Evolutionary conservation across 1,139 yeast genomes (phyloP).

Genomic region (Hyphopichia buzzinii): DNA sequence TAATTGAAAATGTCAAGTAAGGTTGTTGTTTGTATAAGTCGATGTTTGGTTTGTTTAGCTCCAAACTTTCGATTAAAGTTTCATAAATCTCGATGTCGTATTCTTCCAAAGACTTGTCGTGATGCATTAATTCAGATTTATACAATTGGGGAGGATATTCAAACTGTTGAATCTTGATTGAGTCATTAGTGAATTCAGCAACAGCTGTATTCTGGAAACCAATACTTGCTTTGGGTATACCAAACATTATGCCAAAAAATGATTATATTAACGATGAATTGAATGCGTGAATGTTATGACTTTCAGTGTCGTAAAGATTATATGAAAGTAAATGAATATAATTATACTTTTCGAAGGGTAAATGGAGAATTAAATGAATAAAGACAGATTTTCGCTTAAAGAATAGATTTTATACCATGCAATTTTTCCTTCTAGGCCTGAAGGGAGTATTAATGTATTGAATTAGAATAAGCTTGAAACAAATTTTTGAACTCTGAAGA

Average conservation of each 20-base stretch:
- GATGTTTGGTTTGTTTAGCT: conserved; percentile 45
- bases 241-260: conserved; percentile 7
- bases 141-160: conserved; percentile 52
- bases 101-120: conserved; percentile 46
- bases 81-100: conserved; percentile 52
- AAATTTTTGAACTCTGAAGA: background rate
- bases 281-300: conserved; percentile 1
- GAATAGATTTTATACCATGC: too few relatives aligned
- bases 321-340: background rate
- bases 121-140: conserved; percentile 47
- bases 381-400: too few relatives aligned
- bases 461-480: too few relatives aligned
- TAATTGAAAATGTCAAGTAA: conserved; percentile 49
- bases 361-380: background rate
- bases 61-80: conserved; percentile 32
- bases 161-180: conserved; percentile 18
- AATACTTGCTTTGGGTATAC: conserved; percentile 11
- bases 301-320: too few relatives aligned
- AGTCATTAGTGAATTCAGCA: conserved; percentile 4
- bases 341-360: background rate
- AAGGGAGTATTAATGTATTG: too few relatives aligned
- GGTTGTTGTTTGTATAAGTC: conserved; percentile 63
- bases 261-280: background rate
- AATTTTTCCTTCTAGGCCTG: too few relatives aligned
- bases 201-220: conserved; percentile 1